Base-by-base conservation (phyloP, 257 asterid genomes). In the Nicotiana benthamiana region DNA sequence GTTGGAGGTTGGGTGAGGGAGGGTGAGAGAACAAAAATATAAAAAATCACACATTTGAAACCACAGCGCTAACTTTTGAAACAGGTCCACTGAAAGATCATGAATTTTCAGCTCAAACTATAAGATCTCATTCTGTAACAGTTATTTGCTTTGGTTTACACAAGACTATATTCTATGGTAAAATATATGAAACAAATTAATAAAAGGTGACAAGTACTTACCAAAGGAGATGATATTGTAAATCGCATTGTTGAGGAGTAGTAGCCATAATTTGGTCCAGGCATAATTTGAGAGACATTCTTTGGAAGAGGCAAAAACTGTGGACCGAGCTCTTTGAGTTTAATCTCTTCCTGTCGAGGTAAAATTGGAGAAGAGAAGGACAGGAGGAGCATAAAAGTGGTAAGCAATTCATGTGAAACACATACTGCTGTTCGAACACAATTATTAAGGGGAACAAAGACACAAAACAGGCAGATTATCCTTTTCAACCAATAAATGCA, bases 221-320 rank as follows among this genome's bases (percentile, higher is more conserved):
- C 99, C 97, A 92, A 90, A 36, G 97, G 98, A 30, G 99, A 92
- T 85, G 92, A 88, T 84, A 96, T 86, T 67, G 95, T 90, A 80
- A 96, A 88, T 80, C 97, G 95, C 97, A 94, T 91, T 85, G 82
- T 91, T 82, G 98, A 88, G 77, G 99, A 96, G 83, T 85, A 83
- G 87, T 79, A 96, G 89, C 94, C 99, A 84, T 92, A 93, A 89
- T 92, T 96, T 81, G 97, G 85, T 83, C 96, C 99, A 2, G 99
- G 92, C 56, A 85, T 88, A 85, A 96, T 96, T 86, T 91, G 99
- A 63, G 90, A 92, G 85, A 94, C 97, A 79, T 94, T 88, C 81
- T 89, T 85, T 27, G 98, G 99, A 79, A 94, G 97, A 83, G 98
- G 88, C 89, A 96, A 86, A 76, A 77, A 87, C 81, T 81, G 90